phyloP scores from a whole-genome alignment of 1,284 basidiomycete genomes.

The Calocybe gambosa region DNA sequence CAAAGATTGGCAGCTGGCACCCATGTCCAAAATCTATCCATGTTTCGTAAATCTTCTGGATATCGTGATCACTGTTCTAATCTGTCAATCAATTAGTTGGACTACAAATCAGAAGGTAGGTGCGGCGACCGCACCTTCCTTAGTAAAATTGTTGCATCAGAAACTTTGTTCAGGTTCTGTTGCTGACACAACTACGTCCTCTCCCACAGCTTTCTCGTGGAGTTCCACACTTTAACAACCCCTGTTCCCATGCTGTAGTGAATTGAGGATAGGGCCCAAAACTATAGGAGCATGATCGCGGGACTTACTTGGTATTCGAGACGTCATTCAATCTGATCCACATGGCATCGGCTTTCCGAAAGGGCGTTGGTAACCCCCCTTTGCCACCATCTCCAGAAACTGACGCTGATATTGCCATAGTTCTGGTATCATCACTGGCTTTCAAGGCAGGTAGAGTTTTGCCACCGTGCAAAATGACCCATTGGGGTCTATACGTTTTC shows the following conservation, averaged over 20 bases:
- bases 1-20: no score
- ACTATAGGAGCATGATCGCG: not conserved
- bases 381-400: constrained; percentile 14
- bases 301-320: constrained; percentile 55
- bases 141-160: constrained; percentile 3
- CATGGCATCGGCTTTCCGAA: constrained; percentile 17
- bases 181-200: not conserved
- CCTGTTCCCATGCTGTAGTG: no score
- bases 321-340: constrained; percentile 58
- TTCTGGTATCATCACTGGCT: not conserved
- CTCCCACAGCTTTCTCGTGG: constrained; percentile 33
- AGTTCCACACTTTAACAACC: constrained; percentile 12
- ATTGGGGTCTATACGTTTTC: constrained; percentile 82
- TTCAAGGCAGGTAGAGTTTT: constrained; percentile 29
- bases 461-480: constrained; percentile 59
- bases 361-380: constrained; percentile 10
- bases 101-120: not conserved
- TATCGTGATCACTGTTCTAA: no score
- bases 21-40: not conserved
- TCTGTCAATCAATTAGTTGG: not conserved
- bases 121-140: not conserved
- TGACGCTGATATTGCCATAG: constrained; percentile 1
- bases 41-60: not conserved
- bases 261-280: no score
- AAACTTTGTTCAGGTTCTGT: not conserved